Percentiles rank a stretch among this genome's conserved stretches.
Conservation (phyloP, 805 yeast genomes). For the Saturnispora dispora region DNA sequence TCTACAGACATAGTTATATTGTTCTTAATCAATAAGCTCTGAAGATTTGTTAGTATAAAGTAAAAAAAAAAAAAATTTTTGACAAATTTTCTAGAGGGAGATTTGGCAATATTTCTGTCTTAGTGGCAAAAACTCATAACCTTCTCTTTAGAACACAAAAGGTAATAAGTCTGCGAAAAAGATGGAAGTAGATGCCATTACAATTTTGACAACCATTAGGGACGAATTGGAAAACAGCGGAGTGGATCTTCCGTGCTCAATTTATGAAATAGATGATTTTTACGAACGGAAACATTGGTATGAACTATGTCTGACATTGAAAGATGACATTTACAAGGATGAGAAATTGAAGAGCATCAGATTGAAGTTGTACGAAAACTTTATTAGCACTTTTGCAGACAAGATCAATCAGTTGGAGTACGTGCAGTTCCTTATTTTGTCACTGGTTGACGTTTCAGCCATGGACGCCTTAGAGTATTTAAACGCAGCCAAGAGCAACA, state of each 20-base stretch:
- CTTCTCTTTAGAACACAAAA: background rate
- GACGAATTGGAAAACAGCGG: conserved; percentile 44
- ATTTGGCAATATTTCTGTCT: background rate
- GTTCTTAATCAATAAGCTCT: background rate
- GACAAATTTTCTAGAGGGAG: background rate
- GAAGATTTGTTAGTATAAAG: background rate
- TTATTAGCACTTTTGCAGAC: conserved; percentile 55
- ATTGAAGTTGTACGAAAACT: conserved; percentile 58
- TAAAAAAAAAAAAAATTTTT: background rate
- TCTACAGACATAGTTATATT: background rate
- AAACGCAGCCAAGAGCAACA: conserved; percentile 33
- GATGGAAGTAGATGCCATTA: conserved; percentile 31
- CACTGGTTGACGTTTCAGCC: conserved; percentile 35
- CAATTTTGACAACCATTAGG: conserved; percentile 51
- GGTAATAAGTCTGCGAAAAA: background rate
- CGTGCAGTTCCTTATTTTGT: conserved; percentile 59
- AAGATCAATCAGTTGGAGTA: conserved; percentile 73
- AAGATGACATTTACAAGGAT: conserved; percentile 47
- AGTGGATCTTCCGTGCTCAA: conserved; percentile 45
- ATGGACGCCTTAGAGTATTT: conserved; percentile 46
- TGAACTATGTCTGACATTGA: conserved; percentile 69
- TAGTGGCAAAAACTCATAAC: conserved; percentile 3
- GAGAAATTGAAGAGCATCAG: conserved; percentile 47
- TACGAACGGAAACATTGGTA: conserved; percentile 92
- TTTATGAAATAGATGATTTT: conserved; percentile 69